Base-by-base conservation (phyloP, 352 stramenopile genomes). In the Globisporangium paroecandrum region DNA sequence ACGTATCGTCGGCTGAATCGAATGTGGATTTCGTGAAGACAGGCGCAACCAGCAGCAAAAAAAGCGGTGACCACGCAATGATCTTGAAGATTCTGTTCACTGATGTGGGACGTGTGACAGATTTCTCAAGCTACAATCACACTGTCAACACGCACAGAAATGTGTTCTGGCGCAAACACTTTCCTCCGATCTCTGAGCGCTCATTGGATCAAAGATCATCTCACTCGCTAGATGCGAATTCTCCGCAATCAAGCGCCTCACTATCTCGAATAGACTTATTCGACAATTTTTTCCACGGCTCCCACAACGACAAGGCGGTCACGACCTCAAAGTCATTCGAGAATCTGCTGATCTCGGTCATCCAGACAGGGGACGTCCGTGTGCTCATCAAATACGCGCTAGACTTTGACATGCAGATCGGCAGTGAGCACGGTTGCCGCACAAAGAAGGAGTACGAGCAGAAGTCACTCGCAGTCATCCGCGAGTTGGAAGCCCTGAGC, bases 231-330 rank as follows among this genome's bases (percentile, higher is more conserved):
- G 20, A 47, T 4, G 47, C 54, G 18, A 46, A 59, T 27, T 66
- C 64, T 4, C 8, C 29, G 3, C 6, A 51, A 9, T 60, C 56
- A 0, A 27, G 55, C n/a, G 22, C 15, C 7, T 41, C 43, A 3
- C 1, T 46, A 7, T 43, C 66, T 15, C 66, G 66, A 5, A 77
- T 89, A 47, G 71, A 79, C 4, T 54, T 91, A 2, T 43, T 89
- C 8, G 72, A 74, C 22, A 89, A 88, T 34, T 90, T 91, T 41
- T 89, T 77, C 27, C 76, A 91, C 57, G 78, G 78, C 18, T 76
- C 78, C 1, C 77, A 91, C 58, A 43, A 83, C 22, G 83, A 91
- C 47, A 57, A 82, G 4, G 72, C 70, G 1, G 46, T 75, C 56
- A 43, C 65, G 24, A 77, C 64, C 9, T 22, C 75, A 15, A 88